Evolutionary conservation across 1,139 yeast species (phyloP).

Genomic region (Diutina rugosa): DNA sequence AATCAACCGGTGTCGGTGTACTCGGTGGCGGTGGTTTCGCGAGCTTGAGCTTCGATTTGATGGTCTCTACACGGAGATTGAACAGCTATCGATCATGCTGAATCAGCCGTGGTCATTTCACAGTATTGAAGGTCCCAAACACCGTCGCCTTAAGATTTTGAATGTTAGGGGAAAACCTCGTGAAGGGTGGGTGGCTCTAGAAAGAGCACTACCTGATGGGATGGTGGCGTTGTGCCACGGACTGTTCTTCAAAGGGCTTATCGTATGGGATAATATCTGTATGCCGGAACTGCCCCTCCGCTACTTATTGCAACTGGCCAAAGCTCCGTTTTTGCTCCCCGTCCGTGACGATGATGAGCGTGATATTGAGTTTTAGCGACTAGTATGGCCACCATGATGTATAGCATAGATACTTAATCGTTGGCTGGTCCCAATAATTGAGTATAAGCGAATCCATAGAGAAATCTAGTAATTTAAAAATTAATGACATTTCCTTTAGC

Average conservation of each 20-base stretch:
- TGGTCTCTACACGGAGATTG: not conserved
- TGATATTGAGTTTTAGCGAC: not conserved
- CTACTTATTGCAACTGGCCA: not conserved
- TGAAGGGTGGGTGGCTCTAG: not conserved
- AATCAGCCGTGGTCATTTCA: not conserved
- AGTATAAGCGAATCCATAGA: no score
- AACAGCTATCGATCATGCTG: not conserved
- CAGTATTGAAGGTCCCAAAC: not conserved
- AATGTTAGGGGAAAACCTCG: not conserved
- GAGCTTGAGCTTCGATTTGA: not conserved
- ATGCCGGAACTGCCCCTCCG: not conserved
- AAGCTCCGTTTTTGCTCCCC: not conserved
- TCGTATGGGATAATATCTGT: not conserved
- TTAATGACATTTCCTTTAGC: no score
- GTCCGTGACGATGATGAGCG: not conserved
- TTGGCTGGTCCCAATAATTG: no score
- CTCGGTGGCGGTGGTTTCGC: not conserved
- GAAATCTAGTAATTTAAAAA: no score
- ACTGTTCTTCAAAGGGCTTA: not conserved
- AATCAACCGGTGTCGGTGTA: not conserved
- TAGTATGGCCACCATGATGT: no score
- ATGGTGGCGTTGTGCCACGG: not conserved
- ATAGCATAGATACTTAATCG: no score
- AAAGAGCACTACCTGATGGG: not conserved
- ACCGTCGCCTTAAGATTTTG: not conserved